Percentiles rank a stretch among this genome's conserved stretches.
phyloP scores from a whole-genome alignment of 805 yeast species.

The Ogataea kodamae region DNA sequence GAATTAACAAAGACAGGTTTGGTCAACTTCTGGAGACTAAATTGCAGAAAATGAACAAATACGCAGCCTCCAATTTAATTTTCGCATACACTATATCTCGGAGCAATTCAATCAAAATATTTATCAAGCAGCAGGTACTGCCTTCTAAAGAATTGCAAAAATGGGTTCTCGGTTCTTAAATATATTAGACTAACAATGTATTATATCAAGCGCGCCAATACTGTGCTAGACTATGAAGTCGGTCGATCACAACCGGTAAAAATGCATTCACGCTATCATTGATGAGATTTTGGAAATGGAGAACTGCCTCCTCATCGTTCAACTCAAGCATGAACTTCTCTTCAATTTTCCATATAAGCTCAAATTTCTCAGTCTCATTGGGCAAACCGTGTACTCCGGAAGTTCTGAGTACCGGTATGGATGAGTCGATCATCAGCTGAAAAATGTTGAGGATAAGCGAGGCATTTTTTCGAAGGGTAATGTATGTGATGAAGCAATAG shows the following conservation, averaged over 20 bases:
- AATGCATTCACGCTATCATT: conserved; percentile 93
- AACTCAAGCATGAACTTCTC: conserved; percentile 91
- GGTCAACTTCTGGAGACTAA: conserved; percentile 12
- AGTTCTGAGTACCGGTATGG: conserved; percentile 79
- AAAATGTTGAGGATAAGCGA: conserved; percentile 86
- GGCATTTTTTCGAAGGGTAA: conserved; percentile 84
- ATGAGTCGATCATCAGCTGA: conserved; percentile 90
- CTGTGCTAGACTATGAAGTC: conserved; percentile 92
- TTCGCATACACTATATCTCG: conserved; percentile 32
- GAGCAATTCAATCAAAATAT: conserved; percentile 25
- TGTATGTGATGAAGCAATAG: conserved; percentile 92
- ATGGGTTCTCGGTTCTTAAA: conserved; percentile 8
- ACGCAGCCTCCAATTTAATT: conserved; percentile 30
- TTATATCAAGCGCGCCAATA: conserved; percentile 83
- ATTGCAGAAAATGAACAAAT: conserved; percentile 20
- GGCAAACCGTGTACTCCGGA: conserved; percentile 22
- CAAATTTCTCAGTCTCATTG: conserved; percentile 66
- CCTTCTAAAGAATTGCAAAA: conserved; percentile 22
- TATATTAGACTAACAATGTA: not conserved
- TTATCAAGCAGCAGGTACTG: conserved; percentile 25
- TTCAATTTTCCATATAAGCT: conserved; percentile 85
- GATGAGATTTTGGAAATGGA: conserved; percentile 90
- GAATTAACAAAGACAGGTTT: conserved; percentile 24
- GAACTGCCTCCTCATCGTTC: conserved; percentile 93
- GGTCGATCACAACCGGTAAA: conserved; percentile 90